Base-by-base conservation (phyloP, 257 asterid species). In the Petunia secreta region DNA sequence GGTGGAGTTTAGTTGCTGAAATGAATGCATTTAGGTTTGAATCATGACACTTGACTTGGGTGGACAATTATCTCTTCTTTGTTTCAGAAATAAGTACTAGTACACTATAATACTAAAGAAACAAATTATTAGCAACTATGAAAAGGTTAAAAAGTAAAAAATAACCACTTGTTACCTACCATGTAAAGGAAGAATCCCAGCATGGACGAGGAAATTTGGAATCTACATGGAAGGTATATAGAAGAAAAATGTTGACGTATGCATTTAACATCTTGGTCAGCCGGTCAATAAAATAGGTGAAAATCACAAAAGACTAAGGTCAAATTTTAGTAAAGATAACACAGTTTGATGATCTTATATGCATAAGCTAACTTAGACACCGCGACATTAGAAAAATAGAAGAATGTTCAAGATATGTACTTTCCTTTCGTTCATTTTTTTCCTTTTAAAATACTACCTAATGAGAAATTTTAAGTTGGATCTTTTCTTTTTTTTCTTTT, bases 131-230 rank as follows among this genome's bases (percentile, higher is more conserved):
- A 50, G 14, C 53, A 57, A 3, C 14, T 57, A 57, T 16, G 58
- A 69, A 69, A 44, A 69, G 58, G 76, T 68, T 53, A 68, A 67
- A 44, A 5, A 25, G 25, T 25, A 25, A 13, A 6, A 40, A 5
- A 1, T 5, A 4, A 16, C 4, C 25, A 8, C 14, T 44, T 46
- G 25, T 14, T 43, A 43, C 75, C 75, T 3, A 43, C 75, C 39
- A 6, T n/a, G 58, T 46, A 10, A 69, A 44, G 76, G 58, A 44
- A 69, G 76, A 69, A 46, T 69, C 58, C 4, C 58, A 68, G 5
- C 57, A 69, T 69, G 53, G 53, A 66, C 75, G 53, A 46, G 41
- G 41, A 68, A 69, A 16, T 69, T 46, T 69, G 58, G 58, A 9
- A 46, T 44, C 11, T 48, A 48, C 54, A 25, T 25, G 25, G 25